Conservation (phyloP, 192 early-diverging fungal genomes). For the Geranomyces variabilis region DNA sequence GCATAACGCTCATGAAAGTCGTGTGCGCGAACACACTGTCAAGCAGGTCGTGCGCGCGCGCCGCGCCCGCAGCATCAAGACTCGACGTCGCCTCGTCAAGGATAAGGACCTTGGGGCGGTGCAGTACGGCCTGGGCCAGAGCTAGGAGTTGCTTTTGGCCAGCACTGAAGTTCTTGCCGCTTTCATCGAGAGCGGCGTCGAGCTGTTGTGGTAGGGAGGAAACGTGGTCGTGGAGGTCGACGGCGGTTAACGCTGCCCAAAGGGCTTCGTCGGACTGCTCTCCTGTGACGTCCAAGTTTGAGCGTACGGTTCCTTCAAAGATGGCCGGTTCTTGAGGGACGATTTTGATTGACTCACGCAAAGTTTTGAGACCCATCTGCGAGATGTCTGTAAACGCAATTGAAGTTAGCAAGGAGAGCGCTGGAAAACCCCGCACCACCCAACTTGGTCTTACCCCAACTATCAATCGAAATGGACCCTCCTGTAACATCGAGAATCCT, state of each 20-base stretch:
- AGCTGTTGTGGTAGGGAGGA: constrained; percentile 55
- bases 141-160: constrained; percentile 57
- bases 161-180: constrained; percentile 49
- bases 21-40: constrained; percentile 41
- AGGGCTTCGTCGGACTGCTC: constrained; percentile 53
- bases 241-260: constrained; percentile 61
- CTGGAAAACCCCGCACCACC: no score
- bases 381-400: neutral
- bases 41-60: constrained; percentile 58
- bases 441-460: no score
- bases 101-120: neutral
- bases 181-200: constrained; percentile 40
- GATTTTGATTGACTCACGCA: constrained; percentile 27
- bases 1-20: constrained; percentile 75
- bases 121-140: constrained; percentile 51
- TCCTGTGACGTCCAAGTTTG: constrained; percentile 74
- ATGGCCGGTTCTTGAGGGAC: constrained; percentile 65
- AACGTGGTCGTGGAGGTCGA: constrained; percentile 43
- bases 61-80: constrained; percentile 53
- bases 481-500: no score
- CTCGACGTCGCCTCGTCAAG: constrained; percentile 14
- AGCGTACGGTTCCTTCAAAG: constrained; percentile 51
- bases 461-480: no score
- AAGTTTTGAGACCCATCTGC: neutral
- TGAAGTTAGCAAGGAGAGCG: no score